These are phyloP conservation scores for Pistacia atlantica DNA, from an alignment of 345 rosid genomes.

Conservation along the genomic window DNA sequence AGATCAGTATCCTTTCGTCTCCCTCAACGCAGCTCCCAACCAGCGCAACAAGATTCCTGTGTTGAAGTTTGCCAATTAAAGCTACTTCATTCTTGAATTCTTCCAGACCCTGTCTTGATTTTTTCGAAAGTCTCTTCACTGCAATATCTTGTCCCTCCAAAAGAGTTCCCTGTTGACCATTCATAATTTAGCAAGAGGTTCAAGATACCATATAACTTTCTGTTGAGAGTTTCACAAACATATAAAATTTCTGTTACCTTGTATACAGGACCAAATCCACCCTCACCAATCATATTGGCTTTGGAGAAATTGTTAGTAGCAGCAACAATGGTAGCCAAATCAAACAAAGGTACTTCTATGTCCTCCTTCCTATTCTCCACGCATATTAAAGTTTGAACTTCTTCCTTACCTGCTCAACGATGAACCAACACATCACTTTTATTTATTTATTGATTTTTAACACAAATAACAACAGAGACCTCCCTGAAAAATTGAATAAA, in stretches of 20 bases:
- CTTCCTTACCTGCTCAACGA: background rate
- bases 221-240: background rate
- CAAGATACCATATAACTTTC: background rate
- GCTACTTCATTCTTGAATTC: slow-evolving; percentile 42
- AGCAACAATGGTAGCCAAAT: slow-evolving; percentile 25
- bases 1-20: slow-evolving; percentile 37
- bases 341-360: slow-evolving; percentile 30
- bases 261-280: slow-evolving; percentile 51
- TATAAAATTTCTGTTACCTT: background rate
- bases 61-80: slow-evolving; percentile 45
- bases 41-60: slow-evolving; percentile 44
- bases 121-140: slow-evolving; percentile 40
- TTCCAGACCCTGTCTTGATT: slow-evolving; percentile 36
- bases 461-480: background rate
- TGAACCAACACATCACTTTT: background rate
- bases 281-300: slow-evolving; percentile 37
- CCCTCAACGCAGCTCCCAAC: slow-evolving; percentile 37
- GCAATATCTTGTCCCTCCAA: slow-evolving; percentile 41
- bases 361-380: slow-evolving; percentile 12
- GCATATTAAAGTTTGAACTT: background rate
- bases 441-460: too few relatives aligned
- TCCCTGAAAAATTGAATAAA: background rate
- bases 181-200: too few relatives aligned
- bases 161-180: slow-evolving; percentile 25
- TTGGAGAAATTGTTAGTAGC: slow-evolving; percentile 40